These are phyloP conservation scores for Parachaetomium inaequale DNA, from an alignment of 495 filamentous ascomycete genomes.

Conservation along the genomic window DNA sequence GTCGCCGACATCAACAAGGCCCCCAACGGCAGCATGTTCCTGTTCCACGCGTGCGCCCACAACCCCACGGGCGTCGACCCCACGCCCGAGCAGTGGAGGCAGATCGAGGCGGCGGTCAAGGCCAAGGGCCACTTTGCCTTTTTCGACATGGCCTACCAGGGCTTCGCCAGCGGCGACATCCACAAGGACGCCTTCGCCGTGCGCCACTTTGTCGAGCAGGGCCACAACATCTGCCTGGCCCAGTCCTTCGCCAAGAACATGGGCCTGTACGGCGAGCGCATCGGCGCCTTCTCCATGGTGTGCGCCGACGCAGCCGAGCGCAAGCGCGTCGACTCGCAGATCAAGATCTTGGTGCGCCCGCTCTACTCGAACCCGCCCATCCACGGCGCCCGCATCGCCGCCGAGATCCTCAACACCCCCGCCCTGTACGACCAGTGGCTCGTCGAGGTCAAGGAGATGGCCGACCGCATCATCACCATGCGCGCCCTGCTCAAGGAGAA, in stretches of 20 bases:
- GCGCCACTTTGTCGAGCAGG: constrained; percentile 85
- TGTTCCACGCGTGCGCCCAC: constrained; percentile 96
- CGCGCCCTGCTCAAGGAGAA: constrained; percentile 86
- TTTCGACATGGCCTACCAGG: constrained; percentile 99
- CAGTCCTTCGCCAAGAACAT: constrained; percentile 99
- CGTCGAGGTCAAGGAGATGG: constrained; percentile 96
- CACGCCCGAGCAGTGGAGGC: constrained; percentile 84
- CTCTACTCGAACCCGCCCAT: constrained; percentile 98
- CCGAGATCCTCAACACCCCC: constrained; percentile 85
- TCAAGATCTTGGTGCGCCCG: constrained; percentile 97
- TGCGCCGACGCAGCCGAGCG: constrained; percentile 82
- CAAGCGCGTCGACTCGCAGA: constrained; percentile 92
- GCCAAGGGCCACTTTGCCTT: constrained; percentile 86
- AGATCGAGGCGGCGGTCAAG: constrained; percentile 88
- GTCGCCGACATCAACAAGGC: constrained; percentile 85
- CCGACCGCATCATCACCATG: constrained; percentile 98
- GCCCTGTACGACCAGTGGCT: constrained; percentile 91
- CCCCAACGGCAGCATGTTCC: constrained; percentile 78
- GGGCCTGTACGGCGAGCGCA: constrained; percentile 98
- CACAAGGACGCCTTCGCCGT: constrained; percentile 90
- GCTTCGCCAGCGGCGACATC: constrained; percentile 90
- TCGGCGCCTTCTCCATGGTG: constrained; percentile 92
- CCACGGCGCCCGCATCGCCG: constrained; percentile 91
- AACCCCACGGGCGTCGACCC: constrained; percentile 98
- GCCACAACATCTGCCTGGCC: constrained; percentile 81